These are phyloP conservation scores for Fusarium sp. DNA, from an alignment of 2,329 filamentous ascomycete genomes.

Conservation along the genomic window DNA sequence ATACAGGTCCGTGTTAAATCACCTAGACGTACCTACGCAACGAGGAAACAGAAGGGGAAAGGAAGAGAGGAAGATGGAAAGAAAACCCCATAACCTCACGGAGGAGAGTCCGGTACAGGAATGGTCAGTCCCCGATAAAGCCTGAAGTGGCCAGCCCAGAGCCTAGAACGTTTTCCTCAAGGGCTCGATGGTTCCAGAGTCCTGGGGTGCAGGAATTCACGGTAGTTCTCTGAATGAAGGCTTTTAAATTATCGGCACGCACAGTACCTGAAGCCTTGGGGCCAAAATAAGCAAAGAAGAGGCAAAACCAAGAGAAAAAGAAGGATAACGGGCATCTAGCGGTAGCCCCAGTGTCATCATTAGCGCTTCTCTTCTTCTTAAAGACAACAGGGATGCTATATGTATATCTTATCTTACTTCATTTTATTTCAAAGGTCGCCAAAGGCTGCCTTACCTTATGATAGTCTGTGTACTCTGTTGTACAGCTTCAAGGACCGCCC, in stretches of 20 bases:
- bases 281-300: not conserved
- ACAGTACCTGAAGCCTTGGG: not conserved
- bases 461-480: not conserved
- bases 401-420: not conserved
- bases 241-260: not conserved
- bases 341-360: slow-evolving; percentile 17
- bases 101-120: slow-evolving; percentile 18
- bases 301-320: not conserved
- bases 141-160: slow-evolving; percentile 13
- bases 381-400: slow-evolving; percentile 1
- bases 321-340: not conserved
- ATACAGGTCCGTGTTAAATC: slow-evolving; percentile 4
- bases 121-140: slow-evolving; percentile 12
- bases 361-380: slow-evolving; percentile 11
- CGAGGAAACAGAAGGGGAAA: not conserved
- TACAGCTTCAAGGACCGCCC: not conserved
- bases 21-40: not conserved
- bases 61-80: not conserved
- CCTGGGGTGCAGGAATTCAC: slow-evolving; percentile 14
- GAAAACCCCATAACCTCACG: not conserved
- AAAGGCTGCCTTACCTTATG: not conserved
- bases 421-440: not conserved
- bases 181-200: slow-evolving; percentile 24
- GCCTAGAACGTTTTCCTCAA: slow-evolving; percentile 32
- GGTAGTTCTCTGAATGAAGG: not conserved